Evolutionary conservation across 148 eudicot species (phyloP).

Genomic region (Vaccinium corymbosum): DNA sequence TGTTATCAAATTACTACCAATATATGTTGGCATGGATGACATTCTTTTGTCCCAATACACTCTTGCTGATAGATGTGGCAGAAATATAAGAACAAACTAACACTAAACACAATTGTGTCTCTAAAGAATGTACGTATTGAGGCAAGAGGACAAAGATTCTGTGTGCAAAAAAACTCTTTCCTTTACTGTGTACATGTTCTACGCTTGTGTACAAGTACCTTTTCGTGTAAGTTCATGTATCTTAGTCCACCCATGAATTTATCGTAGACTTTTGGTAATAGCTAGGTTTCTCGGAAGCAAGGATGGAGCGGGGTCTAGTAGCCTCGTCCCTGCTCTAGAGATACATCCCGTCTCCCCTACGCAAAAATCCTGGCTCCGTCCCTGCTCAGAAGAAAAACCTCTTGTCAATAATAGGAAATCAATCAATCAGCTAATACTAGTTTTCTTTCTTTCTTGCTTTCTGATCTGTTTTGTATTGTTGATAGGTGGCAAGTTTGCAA

Average conservation of each 20-base stretch:
- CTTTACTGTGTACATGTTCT: neutral
- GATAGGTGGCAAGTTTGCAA: conserved; percentile 79
- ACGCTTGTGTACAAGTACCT: neutral
- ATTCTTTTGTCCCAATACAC: neutral
- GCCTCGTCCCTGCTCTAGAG: too few species aligned
- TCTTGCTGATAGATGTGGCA: neutral
- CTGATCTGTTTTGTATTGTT: neutral
- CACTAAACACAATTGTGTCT: neutral
- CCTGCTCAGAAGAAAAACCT: neutral
- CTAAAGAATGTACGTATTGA: neutral
- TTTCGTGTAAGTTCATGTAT: neutral
- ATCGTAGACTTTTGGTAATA: too few species aligned
- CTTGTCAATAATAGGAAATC: neutral
- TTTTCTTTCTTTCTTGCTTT: neutral
- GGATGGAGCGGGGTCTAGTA: too few species aligned
- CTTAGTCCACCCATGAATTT: neutral
- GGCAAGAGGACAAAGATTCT: neutral
- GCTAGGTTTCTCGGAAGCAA: too few species aligned
- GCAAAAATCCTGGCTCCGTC: too few species aligned
- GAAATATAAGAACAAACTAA: too few species aligned
- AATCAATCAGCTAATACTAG: neutral
- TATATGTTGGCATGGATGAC: neutral
- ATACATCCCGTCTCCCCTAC: too few species aligned
- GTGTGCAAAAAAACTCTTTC: neutral
- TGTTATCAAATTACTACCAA: too few species aligned